These are phyloP conservation scores for Cercospora beticola DNA, from an alignment of 2,329 filamentous ascomycete species.

Conservation along the genomic window DNA sequence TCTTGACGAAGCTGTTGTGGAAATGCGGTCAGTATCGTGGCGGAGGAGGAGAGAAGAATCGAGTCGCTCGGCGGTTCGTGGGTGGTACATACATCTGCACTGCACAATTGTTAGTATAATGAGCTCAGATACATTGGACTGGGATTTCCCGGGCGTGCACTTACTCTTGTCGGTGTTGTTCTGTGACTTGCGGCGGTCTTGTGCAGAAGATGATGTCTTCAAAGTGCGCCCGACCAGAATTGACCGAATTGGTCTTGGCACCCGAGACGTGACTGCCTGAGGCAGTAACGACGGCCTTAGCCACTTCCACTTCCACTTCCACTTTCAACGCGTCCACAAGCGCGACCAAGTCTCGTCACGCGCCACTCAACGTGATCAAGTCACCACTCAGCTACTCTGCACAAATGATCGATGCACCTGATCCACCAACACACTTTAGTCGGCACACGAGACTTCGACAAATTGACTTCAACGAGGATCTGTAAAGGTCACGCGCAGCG, in stretches of 20 bases:
- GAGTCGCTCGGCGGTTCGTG: slow-evolving; percentile 16
- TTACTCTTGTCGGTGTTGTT: slow-evolving; percentile 31
- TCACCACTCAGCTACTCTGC: background rate
- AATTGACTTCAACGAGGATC: slow-evolving; percentile 4
- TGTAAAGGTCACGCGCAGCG: background rate
- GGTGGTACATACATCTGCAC: slow-evolving; percentile 37
- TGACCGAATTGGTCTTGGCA: background rate
- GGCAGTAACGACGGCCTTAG: background rate
- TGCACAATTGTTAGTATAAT: slow-evolving; percentile 30
- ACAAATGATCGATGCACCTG: background rate
- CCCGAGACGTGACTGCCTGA: background rate
- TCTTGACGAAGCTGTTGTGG: slow-evolving; percentile 90
- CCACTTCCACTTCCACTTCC: background rate
- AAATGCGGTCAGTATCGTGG: slow-evolving; percentile 28
- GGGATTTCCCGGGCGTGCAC: slow-evolving; percentile 6
- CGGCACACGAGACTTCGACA: background rate
- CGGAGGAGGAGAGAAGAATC: slow-evolving; percentile 13
- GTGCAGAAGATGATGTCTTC: slow-evolving; percentile 5
- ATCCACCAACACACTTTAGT: background rate
- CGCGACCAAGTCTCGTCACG: background rate
- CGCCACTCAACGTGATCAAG: background rate
- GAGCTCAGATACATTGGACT: background rate
- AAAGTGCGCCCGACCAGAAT: slow-evolving; percentile 4
- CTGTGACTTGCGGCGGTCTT: slow-evolving; percentile 22
- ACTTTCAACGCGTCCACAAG: background rate